Evolutionary conservation across 1,284 basidiomycete species (phyloP), one percentile per base, ranked within the genome.

Genomic region (Sphagnurus paluster): DNA sequence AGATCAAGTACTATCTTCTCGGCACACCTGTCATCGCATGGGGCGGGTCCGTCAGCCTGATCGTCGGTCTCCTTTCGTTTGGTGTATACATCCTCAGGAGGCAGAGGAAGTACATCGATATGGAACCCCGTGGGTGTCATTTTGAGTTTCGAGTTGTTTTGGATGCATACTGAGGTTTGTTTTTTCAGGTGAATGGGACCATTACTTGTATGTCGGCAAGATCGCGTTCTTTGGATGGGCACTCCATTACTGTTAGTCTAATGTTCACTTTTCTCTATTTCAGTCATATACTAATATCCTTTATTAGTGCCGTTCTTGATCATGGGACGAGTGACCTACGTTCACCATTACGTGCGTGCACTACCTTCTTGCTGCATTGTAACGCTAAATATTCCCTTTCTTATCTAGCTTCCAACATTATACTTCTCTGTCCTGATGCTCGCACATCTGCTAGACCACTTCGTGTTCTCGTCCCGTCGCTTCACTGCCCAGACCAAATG

Each of bases 351-450:
- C 60, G 85, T 89, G 56, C 46, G 85, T 72, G 20, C 32, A 19
- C 48, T 30, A 4, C 40, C 32, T 9, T 10, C 41, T n/a, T 29
- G 49, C 42, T 19, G 17, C 43, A 30, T 48, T 24, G 3, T 56
- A 91, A 87, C 83, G 99, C 5, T 96, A 96, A 2, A 96, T 96
- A 0, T 72, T 98, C 10, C 98, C 94, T 75, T 99, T 99, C 71
- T 82, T n/a, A n/a, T n/a, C 4, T 56, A 91, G 87, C 83, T 99
- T 5, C 96, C 96, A 2, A 96, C 96, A 0, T 72, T 98, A 10
- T 98, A 95, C 75, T 99, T 99, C 71, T 82, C 94, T 3, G 92
- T 98, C 35, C 69, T 99, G 44, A 93, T 98, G 85, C 74, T 87
- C 34, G 91, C 84, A 0, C 93, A 98, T 64, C 64, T 98, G 37